A percentile compares a stretch with the other conserved stretches of the same genome.
Evolutionary conservation across 306 rosid species (phyloP).

Genomic region (Casuarina glauca): DNA sequence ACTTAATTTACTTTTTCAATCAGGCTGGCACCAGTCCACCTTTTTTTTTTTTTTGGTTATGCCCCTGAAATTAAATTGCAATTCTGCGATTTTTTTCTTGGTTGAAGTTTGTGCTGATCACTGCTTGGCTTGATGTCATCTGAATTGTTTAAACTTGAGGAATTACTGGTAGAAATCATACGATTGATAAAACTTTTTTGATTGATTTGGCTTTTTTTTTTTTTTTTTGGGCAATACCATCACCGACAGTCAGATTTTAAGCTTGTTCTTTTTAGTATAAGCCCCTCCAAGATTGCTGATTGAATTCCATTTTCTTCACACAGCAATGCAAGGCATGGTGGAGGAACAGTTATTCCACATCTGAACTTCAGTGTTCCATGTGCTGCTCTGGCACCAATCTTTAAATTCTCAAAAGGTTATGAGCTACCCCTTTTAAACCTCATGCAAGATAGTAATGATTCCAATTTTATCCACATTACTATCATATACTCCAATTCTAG

Average conservation of each 20-base stretch:
- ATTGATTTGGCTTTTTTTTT: not conserved
- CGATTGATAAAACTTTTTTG: not conserved
- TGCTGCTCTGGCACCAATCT: conserved; percentile 71
- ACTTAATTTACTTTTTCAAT: not conserved
- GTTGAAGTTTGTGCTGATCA: not conserved
- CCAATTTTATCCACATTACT: not conserved
- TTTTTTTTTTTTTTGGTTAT: not conserved
- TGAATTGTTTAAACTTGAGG: conserved; percentile 7
- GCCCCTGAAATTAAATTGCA: not conserved
- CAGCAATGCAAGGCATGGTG: conserved; percentile 95
- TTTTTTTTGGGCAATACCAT: not conserved
- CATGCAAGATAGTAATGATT: not conserved
- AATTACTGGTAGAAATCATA: not conserved
- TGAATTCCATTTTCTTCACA: conserved; percentile 36
- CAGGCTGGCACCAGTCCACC: not conserved
- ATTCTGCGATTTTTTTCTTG: not conserved
- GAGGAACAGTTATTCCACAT: conserved; percentile 83
- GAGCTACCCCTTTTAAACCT: not conserved
- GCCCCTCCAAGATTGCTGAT: conserved; percentile 25
- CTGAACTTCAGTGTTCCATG: conserved; percentile 94
- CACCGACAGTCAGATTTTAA: conserved; percentile 14
- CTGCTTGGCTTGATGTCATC: not conserved
- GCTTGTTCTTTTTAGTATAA: not conserved
- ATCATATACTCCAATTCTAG: not conserved
- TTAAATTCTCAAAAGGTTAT: conserved; percentile 68